Evolutionary conservation across 768 basidiomycete genomes (phyloP).

Genomic region (Sutorius australiensis): DNA sequence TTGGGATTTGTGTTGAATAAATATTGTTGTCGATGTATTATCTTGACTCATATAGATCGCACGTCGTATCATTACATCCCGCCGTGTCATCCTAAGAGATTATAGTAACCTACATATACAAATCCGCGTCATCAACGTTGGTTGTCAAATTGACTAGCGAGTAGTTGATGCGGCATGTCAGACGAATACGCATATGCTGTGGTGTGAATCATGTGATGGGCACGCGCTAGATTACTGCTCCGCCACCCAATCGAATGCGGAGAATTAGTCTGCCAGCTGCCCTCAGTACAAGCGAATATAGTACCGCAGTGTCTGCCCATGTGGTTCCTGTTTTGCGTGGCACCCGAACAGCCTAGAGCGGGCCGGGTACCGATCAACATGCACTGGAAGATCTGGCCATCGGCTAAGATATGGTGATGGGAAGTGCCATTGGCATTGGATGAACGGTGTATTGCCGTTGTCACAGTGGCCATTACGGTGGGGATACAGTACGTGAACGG

Average conservation of each 20-base stretch:
- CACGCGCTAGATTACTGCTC: not conserved
- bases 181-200: not conserved
- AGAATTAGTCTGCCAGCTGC: slow-evolving; percentile 2
- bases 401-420: not conserved
- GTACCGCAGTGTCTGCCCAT: not conserved
- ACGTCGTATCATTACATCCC: not conserved
- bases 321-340: not conserved
- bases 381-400: not conserved
- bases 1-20: not conserved
- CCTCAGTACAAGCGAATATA: not conserved
- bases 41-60: not conserved
- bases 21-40: not conserved
- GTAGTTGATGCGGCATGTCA: not conserved
- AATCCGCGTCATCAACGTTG: not conserved
- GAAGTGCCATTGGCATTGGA: not conserved
- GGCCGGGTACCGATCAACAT: not conserved
- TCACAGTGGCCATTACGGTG: not conserved
- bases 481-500: not conserved
- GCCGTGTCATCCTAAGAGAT: not conserved
- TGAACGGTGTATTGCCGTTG: not conserved
- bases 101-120: not conserved
- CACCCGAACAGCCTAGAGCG: no score
- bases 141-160: not conserved
- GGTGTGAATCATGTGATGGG: no score
- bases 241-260: slow-evolving; percentile 4